A percentile compares a stretch with the other conserved stretches of the same genome.
Conservation (phyloP, 805 yeast genomes). For the Lachancea lanzarotensis region DNA sequence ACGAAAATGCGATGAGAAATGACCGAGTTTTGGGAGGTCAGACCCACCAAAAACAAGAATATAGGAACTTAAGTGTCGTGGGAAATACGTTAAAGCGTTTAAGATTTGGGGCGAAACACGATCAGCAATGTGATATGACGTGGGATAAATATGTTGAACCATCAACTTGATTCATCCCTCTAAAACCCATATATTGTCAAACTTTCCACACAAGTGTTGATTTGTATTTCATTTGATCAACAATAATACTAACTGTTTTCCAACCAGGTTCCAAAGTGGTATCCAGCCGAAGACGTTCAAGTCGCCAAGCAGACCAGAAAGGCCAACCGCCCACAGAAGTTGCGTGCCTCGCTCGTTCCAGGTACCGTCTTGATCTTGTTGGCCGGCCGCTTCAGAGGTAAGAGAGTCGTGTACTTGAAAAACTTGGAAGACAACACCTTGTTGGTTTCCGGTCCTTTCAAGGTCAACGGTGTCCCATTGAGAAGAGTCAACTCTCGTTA, state of each 20-base stretch:
- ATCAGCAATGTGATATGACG: too few species aligned
- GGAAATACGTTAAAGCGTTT: too few species aligned
- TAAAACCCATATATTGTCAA: background rate
- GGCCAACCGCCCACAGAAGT: conserved; percentile 86
- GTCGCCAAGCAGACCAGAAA: conserved; percentile 86
- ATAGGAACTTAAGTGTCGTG: too few species aligned
- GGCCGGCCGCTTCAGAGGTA: conserved; percentile 99
- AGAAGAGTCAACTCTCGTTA: conserved; percentile 98
- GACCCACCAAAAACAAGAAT: too few species aligned
- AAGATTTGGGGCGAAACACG: too few species aligned
- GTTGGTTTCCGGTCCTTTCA: conserved; percentile 98
- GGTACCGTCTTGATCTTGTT: conserved; percentile 95
- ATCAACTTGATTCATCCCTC: background rate
- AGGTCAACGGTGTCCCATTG: conserved; percentile 98
- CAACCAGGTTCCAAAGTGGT: conserved; percentile 77
- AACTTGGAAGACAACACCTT: conserved; percentile 95
- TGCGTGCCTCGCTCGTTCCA: conserved; percentile 93
- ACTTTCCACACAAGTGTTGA: background rate
- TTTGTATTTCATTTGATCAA: background rate
- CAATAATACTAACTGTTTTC: conserved; percentile 16
- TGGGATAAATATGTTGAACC: too few species aligned
- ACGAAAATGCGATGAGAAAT: background rate
- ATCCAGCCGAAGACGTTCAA: conserved; percentile 86
- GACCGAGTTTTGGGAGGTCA: background rate
- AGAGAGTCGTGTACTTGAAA: conserved; percentile 98